phyloP scores from a whole-genome alignment of 352 stramenopile species.

The Globisporangium yorkense region DNA sequence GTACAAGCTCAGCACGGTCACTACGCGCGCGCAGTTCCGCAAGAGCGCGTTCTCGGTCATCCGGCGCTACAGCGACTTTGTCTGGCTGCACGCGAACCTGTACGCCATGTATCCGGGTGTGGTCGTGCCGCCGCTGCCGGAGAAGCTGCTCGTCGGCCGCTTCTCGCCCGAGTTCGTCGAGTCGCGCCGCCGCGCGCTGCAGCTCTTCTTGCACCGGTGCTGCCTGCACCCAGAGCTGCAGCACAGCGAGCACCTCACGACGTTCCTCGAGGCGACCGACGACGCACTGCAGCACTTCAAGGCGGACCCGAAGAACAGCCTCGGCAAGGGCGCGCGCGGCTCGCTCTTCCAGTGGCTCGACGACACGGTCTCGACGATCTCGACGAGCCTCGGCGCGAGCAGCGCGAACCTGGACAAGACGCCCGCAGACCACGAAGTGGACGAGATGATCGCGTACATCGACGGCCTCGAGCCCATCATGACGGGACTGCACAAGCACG shows the following conservation, averaged over 20 bases:
- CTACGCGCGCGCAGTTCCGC: conserved; percentile 75
- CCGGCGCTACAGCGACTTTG: conserved; percentile 93
- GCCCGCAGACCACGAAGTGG: conserved; percentile 90
- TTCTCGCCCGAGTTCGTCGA: conserved; percentile 93
- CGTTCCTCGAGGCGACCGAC: conserved; percentile 77
- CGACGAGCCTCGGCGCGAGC: conserved; percentile 52
- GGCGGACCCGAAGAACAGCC: conserved; percentile 54
- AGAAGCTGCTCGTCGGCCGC: conserved; percentile 93
- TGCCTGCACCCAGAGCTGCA: conserved; percentile 79
- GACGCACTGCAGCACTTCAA: conserved; percentile 62
- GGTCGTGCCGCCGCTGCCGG: conserved; percentile 93
- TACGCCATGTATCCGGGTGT: conserved; percentile 81
- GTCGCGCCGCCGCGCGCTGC: conserved; percentile 65
- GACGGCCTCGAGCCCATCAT: conserved; percentile 94
- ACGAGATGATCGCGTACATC: conserved; percentile 96
- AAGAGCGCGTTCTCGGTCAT: conserved; percentile 89
- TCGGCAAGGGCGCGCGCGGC: conserved; percentile 37
- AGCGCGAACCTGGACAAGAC: conserved; percentile 74
- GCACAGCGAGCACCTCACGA: conserved; percentile 79
- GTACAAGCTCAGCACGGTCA: conserved; percentile 91
- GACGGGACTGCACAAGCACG: conserved; percentile 93
- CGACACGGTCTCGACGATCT: conserved; percentile 83
- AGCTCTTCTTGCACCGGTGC: conserved; percentile 78
- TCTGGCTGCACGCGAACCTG: conserved; percentile 93
- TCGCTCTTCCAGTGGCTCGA: conserved; percentile 86